These are phyloP conservation scores for Penicillium sp. DNA, from an alignment of 2,329 filamentous ascomycete species.

Conservation along the genomic window DNA sequence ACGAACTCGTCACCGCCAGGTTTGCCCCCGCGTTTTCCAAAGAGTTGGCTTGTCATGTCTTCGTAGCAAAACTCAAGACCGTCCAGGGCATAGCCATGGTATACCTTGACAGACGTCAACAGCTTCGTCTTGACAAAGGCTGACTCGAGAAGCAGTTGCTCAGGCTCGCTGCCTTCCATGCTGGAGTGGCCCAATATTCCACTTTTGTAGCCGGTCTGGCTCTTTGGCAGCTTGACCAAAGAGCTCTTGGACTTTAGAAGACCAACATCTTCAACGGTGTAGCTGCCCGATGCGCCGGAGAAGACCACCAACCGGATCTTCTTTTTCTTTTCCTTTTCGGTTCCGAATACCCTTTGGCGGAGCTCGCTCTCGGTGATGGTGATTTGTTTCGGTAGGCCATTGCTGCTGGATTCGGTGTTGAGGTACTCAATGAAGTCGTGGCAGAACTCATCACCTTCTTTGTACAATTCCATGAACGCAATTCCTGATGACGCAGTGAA, in stretches of 20 bases:
- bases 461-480: conserved; percentile 81
- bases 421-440: conserved; percentile 80
- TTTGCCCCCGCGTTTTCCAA: conserved; percentile 79
- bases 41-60: conserved; percentile 79
- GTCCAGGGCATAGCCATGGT: conserved; percentile 76
- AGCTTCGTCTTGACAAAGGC: conserved; percentile 71
- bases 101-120: conserved; percentile 74
- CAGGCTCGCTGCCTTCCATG: conserved; percentile 69
- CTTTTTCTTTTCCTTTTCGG: conserved; percentile 68
- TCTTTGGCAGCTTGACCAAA: conserved; percentile 74
- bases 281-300: conserved; percentile 73
- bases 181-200: conserved; percentile 73
- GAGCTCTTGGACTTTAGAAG: conserved; percentile 72
- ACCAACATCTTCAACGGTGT: conserved; percentile 77
- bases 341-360: conserved; percentile 70
- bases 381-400: conserved; percentile 70
- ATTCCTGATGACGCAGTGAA: conserved; percentile 81
- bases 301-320: conserved; percentile 72
- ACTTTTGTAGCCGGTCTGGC: conserved; percentile 75
- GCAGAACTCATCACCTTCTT: conserved; percentile 80
- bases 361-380: conserved; percentile 75
- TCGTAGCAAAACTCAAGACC: conserved; percentile 94
- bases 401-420: conserved; percentile 61
- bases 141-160: conserved; percentile 76
- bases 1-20: conserved; percentile 74